Evolutionary conservation across 805 yeast species (phyloP).

Genomic region (Candida caryicola): DNA sequence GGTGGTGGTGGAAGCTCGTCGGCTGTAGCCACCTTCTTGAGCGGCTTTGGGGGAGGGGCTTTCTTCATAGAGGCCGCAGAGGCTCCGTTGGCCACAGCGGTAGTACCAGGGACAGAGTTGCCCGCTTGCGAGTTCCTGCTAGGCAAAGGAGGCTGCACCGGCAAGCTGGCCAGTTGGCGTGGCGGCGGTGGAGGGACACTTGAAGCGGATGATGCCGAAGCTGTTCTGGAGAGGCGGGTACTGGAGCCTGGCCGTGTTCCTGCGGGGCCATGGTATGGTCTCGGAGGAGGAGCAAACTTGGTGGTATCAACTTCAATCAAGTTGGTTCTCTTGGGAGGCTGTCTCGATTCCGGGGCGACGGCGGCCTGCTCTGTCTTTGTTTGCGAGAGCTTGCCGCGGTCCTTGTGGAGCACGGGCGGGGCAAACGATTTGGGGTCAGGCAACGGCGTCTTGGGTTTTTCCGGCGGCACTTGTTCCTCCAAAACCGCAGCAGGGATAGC

Average conservation of each 20-base stretch:
- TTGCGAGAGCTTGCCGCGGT: conserved; percentile 13
- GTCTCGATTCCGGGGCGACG: neutral
- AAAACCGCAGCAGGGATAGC: too few relatives aligned
- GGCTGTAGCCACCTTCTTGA: conserved; percentile 22
- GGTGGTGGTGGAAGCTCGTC: conserved; percentile 17
- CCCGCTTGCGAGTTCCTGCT: neutral
- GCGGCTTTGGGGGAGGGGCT: conserved; percentile 45
- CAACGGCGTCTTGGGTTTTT: conserved; percentile 20
- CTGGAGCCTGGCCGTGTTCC: neutral
- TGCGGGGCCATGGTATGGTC: conserved; percentile 17
- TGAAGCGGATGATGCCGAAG: neutral
- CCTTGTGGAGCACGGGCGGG: conserved; percentile 41
- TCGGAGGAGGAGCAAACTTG: conserved; percentile 47
- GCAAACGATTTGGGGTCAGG: conserved; percentile 39
- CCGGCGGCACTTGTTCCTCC: too few relatives aligned
- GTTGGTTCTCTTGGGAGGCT: conserved; percentile 11
- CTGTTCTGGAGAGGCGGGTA: neutral
- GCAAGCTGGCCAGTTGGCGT: neutral
- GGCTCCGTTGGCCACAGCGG: neutral
- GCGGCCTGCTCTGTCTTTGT: neutral
- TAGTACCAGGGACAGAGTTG: neutral
- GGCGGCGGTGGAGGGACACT: neutral
- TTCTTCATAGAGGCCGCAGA: conserved; percentile 17
- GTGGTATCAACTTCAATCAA: conserved; percentile 32
- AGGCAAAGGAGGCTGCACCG: neutral